These are phyloP conservation scores for Aspergillus coremiiformis DNA, from an alignment of 495 filamentous ascomycete species.

Conservation along the genomic window DNA sequence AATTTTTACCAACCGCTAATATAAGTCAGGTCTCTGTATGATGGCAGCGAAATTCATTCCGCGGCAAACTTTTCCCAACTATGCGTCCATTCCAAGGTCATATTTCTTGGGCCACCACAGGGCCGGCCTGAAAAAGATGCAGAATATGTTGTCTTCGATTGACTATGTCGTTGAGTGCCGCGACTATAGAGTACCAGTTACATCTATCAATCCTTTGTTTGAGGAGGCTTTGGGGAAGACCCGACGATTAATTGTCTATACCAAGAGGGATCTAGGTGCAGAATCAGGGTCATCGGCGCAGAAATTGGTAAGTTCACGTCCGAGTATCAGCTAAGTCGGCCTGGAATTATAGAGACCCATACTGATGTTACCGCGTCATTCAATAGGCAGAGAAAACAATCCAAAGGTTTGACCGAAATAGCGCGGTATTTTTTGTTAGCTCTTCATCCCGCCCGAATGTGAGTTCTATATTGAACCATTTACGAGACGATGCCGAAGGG, in stretches of 20 bases:
- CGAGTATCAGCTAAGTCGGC: not conserved
- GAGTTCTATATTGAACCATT: constrained; percentile 49
- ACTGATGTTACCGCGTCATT: not conserved
- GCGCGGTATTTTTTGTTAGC: constrained; percentile 58
- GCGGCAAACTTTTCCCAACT: constrained; percentile 58
- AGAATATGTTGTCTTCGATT: constrained; percentile 68
- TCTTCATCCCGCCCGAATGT: constrained; percentile 43
- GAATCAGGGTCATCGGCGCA: constrained; percentile 22
- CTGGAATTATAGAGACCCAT: not conserved
- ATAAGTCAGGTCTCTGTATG: not conserved
- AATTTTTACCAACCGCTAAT: not conserved
- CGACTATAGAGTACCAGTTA: constrained; percentile 83
- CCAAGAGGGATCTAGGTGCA: constrained; percentile 72
- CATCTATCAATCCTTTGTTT: constrained; percentile 85
- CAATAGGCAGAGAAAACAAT: constrained; percentile 41
- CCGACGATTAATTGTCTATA: constrained; percentile 80
- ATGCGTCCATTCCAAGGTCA: constrained; percentile 70
- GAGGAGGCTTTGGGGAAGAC: constrained; percentile 64
- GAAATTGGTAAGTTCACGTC: constrained; percentile 21
- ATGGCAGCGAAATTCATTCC: constrained; percentile 56
- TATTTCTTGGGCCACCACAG: constrained; percentile 97
- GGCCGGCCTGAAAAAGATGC: constrained; percentile 78
- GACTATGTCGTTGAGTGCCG: constrained; percentile 92
- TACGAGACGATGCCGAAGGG: constrained; percentile 39
- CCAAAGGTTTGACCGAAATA: constrained; percentile 49